phyloP scores from a whole-genome alignment of 306 rosid species.

The Calophaca sinica region DNA sequence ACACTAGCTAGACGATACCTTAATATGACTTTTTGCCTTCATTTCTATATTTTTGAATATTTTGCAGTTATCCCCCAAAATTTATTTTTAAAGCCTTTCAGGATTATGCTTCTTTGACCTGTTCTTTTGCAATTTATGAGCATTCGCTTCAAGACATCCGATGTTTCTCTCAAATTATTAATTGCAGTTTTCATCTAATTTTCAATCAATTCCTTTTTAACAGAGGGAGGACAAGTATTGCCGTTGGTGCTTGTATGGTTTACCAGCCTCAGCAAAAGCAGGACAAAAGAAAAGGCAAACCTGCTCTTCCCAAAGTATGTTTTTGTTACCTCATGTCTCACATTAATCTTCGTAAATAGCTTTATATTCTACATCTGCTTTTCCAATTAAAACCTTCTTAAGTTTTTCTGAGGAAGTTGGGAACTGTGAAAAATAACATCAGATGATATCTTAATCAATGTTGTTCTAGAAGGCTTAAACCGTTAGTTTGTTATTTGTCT shows the following conservation, averaged over 20 bases:
- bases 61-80: background rate
- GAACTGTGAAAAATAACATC: background rate
- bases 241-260: slow-evolving; percentile 72
- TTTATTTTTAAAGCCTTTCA: background rate
- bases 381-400: background rate
- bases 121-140: background rate
- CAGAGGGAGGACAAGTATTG: slow-evolving; percentile 96
- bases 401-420: background rate
- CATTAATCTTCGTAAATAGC: slow-evolving; percentile 22
- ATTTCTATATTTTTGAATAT: background rate
- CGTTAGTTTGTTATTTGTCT: slow-evolving; percentile 28
- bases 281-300: slow-evolving; percentile 72
- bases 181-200: slow-evolving; percentile 28
- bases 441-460: slow-evolving; percentile 11
- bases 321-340: slow-evolving; percentile 18
- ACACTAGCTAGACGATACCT: slow-evolving; percentile 14
- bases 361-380: slow-evolving; percentile 23
- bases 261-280: slow-evolving; percentile 67
- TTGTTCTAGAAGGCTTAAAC: slow-evolving; percentile 11
- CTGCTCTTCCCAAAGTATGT: slow-evolving; percentile 76
- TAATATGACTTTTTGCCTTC: background rate
- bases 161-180: background rate
- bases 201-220: slow-evolving; percentile 27
- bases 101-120: background rate
- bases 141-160: background rate